Evolutionary conservation across 257 asterid genomes (phyloP), one percentile per base, ranked within the genome.

Genomic region (Petunia axillaris): DNA sequence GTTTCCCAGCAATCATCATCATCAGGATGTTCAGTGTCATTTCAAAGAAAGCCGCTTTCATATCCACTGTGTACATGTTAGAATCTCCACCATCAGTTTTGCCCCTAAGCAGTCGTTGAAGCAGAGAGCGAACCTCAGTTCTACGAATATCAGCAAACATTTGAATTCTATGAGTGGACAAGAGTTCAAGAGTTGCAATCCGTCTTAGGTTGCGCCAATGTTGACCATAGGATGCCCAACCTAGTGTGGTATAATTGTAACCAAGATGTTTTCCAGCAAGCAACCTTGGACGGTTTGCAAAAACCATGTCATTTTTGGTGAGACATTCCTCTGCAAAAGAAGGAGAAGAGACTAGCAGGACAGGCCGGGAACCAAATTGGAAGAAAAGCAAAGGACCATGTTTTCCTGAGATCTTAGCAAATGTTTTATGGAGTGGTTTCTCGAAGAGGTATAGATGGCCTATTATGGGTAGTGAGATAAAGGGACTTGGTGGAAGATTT

Each of bases 401-500:
- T 1, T 83, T 82, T 5, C 84, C 57, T 1, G 97, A 83, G 2
- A 93, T 70, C 8, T 80, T 66, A 37, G 95, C 80, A 0, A 93
- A 85, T 81, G 91, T 74, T 75, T 91, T 43, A 54, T 91, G 92
- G 84, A 92, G 87, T 0, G 98, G 97, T 6, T 82, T 86, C 58
- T 73, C 82, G 53, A 91, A 80, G 3, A 92, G 89, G 83, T 93
- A 85, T 83, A 91, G 83, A 85, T 91, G 97, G 70, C 97, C 98
- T 4, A 91, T 41, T 64, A 91, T 57, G 41, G 97, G 98, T 13
- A 93, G 89, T 64, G 87, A 35, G 15, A 89, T 91, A 53, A 85
- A 90, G 3, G 97, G 97, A 80, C 82, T 80, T 1, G 97, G 97
- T 4, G 97, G 97, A 16, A 86, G 93, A 77, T 90, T 93, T 46